These are phyloP conservation scores for Exophiala sp. DNA, from an alignment of 2,329 filamentous ascomycete species.

Conservation along the genomic window DNA sequence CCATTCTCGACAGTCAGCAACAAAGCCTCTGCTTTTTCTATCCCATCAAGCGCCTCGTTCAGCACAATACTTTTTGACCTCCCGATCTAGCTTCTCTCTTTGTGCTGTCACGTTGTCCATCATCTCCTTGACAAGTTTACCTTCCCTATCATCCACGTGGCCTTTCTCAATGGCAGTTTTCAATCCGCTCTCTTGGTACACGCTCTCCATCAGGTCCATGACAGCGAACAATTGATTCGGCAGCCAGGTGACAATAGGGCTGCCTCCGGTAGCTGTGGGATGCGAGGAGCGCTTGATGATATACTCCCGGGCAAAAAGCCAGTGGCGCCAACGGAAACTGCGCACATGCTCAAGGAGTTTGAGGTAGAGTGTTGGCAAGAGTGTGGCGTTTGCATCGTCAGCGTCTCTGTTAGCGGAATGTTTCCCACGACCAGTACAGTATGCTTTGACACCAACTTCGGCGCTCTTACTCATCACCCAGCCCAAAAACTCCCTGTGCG, in stretches of 20 bases:
- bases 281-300: conserved; percentile 43
- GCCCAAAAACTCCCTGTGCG: conserved; percentile 78
- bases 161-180: conserved; percentile 11
- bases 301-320: conserved; percentile 46
- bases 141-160: neutral
- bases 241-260: conserved; percentile 47
- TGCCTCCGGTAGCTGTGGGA: conserved; percentile 45
- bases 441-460: conserved; percentile 41
- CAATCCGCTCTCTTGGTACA: conserved; percentile 35
- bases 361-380: conserved; percentile 41
- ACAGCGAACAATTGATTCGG: conserved; percentile 45
- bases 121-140: conserved; percentile 31
- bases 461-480: conserved; percentile 56
- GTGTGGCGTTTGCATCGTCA: conserved; percentile 30
- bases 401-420: conserved; percentile 4
- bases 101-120: conserved; percentile 35
- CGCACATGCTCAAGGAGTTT: conserved; percentile 43
- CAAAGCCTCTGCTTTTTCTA: too few species aligned
- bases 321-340: conserved; percentile 47
- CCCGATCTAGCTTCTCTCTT: conserved; percentile 37
- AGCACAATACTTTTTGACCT: conserved; percentile 44
- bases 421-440: conserved; percentile 11
- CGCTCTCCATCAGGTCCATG: conserved; percentile 45
- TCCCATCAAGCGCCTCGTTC: conserved; percentile 38
- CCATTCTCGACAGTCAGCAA: too few species aligned